phyloP scores from a whole-genome alignment of 164 flowering plant genomes.

The Nelumbo lutea region DNA sequence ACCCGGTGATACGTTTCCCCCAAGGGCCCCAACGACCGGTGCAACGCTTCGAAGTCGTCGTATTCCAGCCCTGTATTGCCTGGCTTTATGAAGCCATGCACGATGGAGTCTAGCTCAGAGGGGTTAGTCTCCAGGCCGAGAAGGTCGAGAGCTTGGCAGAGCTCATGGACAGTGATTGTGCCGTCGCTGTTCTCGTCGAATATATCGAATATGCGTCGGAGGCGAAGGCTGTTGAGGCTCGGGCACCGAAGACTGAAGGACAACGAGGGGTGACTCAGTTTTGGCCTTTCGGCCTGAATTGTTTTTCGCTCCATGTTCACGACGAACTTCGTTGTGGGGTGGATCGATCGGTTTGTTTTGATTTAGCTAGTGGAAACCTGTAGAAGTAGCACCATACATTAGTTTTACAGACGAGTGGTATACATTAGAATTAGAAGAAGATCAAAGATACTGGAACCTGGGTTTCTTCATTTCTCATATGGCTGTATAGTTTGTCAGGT shows the following conservation, averaged over 20 bases:
- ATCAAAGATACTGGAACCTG: too few species aligned
- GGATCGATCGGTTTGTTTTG: too few species aligned
- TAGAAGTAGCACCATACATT: too few species aligned
- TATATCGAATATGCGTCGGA: conserved; percentile 77
- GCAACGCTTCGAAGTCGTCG: conserved; percentile 54
- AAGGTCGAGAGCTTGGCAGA: conserved; percentile 46
- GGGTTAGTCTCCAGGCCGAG: conserved; percentile 60
- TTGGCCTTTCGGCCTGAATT: neutral
- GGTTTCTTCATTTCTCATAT: too few species aligned
- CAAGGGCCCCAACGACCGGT: conserved; percentile 40
- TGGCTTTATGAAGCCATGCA: conserved; percentile 35
- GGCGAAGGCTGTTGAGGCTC: conserved; percentile 73
- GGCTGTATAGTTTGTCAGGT: too few species aligned
- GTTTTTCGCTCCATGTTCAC: neutral
- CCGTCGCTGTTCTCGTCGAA: conserved; percentile 72
- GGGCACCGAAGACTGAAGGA: conserved; percentile 67
- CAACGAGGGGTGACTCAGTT: conserved; percentile 16
- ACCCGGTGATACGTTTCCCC: conserved; percentile 31
- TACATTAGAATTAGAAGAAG: too few species aligned
- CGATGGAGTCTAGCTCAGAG: conserved; percentile 43
- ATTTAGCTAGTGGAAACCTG: too few species aligned
- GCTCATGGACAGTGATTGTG: conserved; percentile 55
- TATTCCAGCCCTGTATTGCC: conserved; percentile 47
- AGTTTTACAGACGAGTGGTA: too few species aligned
- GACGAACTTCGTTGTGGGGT: too few species aligned